Base-by-base conservation (phyloP, 768 basidiomycete species). In the Boletus tomentosulus region DNA sequence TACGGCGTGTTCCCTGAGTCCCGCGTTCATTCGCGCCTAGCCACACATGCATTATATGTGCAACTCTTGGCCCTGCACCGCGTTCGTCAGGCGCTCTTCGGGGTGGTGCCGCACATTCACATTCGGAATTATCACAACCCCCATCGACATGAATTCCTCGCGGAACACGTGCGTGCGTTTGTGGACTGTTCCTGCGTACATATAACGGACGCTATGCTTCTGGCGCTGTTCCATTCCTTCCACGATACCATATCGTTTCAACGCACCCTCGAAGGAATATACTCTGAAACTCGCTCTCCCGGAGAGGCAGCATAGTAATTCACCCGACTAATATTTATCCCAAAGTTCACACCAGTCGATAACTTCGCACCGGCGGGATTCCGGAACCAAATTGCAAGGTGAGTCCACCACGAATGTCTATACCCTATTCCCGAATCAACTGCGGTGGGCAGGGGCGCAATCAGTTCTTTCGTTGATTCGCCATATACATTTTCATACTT, bases 141-240 rank as follows among this genome's bases (percentile, higher is more conserved):
- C 44, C 28, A 42, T 64, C 41, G 35, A 39, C 53, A 54, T 46
- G 48, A 38, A 27, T 46, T 52, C 64, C 49, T 59, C 37, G 41
- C 37, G 47, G 48, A 59, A 59, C 54, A 57, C 57, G 52, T 58
- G 44, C 46, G 22, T 58, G 50, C 45, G 33, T 47, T 46, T 27
- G 45, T 55, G 28, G 43, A 43, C 25, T 30, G 34, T 43, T 46
- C 38, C 42, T 67, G 51, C 52, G 22, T 48, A 46, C 64, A 65
- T 65, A 67, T 66, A 66, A 59, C 51, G 41, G 56, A 57, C 39
- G 42, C 38, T 49, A 22, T 49, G 46, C 50, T 35, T 41, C 48
- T 30, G 52, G n/a, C 24, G 56, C 43, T 16, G 37, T 56, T 60
- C 49, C 47, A 44, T 56, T 54, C 50, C 44, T 46, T 48, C 50